Base-by-base conservation (phyloP, 2,329 filamentous ascomycete genomes). In the Penicillium sp. region DNA sequence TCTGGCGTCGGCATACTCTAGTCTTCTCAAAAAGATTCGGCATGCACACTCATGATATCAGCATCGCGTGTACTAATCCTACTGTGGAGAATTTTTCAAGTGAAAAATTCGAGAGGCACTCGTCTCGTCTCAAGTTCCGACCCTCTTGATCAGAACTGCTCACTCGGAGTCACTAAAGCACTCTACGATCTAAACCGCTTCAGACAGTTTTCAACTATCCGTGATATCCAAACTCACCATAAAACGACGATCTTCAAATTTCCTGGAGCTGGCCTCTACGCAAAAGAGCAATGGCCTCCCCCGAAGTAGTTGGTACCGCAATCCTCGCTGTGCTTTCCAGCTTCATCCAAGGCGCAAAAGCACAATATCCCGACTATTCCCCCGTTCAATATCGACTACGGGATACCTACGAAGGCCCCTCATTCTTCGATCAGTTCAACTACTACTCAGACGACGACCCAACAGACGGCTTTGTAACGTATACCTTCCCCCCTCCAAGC, bases 251-350 rank as follows among this genome's bases (percentile, higher is more conserved):
- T 11, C 7, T 31, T 10, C 25, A 31, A 22, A 10, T 8, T 7
- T 14, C 25, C 22, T 22, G 22, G 22, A 28, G 43, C 15, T n/a
- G 43, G 43, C 31, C 43, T 31, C 25, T 47, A 14, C 25, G 25
- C 43, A 47, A 47, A 8, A 8, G 1, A 6, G 14, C 15, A 14
- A 47, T 31, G 7, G 10, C 47, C 0, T 35, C n/a, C 4, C 45
- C 28, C 8, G 3, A 34, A 5, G 15, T 35, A 15, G 15, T 49
- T 4, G 11, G 8, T 5, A 15, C 25, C 3, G 22, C 25, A 35
- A 76, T 86, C 15, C 85, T 85, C 1, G 52, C 66, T 14, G 84
- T 88, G 65, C 82, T 90, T 60, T 72, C 76, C 1, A 68, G 69
- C 5, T 39, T 51, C 7, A 61, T 72, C 76, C 54, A 77, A 67